Base-by-base conservation (phyloP, 2,329 filamentous ascomycete genomes). In the Neofusicoccum ribis region DNA sequence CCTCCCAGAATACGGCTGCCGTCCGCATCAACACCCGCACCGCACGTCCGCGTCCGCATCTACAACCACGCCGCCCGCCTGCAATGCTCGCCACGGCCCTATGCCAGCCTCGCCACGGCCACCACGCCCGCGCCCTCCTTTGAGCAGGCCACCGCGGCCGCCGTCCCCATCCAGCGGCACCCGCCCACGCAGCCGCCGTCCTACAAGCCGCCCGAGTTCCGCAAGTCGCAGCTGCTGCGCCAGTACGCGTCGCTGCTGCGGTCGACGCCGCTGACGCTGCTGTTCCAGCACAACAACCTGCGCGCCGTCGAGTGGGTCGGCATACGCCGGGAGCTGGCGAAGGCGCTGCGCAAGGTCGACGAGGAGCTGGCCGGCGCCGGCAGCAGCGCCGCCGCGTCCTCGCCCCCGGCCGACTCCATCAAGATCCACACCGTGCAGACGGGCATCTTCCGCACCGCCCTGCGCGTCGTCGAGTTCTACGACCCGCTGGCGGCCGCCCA, bases 171-270 rank as follows among this genome's bases (percentile, higher is more conserved):
- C 23, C 74, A 81, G 37, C 80, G 81, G 72, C 85, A 82, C 70
- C 84, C 86, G 61, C 75, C 88, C 0, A 90, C 88, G 0, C 93
- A 97, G 78, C 94, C 93, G 2, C 92, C 92, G 3, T 96, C 91
- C 63, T 90, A 96, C 76, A 91, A 94, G 75, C 90, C 89, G 20
- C 87, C 93, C 52, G 91, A 96, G 75, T 90, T 90, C 73, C 90
- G 94, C 76, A 97, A 98, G 81, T 90, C 93, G 15, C 95, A 99
- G 79, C 85, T 98, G 20, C 86, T 90, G 70, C 88, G 93, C 65
- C 88, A 91, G 72, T 97, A 97, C 80, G 92, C 93, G 60, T 95
- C 93, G 52, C 83, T 97, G 67, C 87, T 97, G 66, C 91, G 91
- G 66, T 92, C 92, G 23, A 90, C 91, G 11, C 93, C 93, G 46